Evolutionary conservation across 768 basidiomycete genomes (phyloP).

Genomic region (Cyathus striatus): DNA sequence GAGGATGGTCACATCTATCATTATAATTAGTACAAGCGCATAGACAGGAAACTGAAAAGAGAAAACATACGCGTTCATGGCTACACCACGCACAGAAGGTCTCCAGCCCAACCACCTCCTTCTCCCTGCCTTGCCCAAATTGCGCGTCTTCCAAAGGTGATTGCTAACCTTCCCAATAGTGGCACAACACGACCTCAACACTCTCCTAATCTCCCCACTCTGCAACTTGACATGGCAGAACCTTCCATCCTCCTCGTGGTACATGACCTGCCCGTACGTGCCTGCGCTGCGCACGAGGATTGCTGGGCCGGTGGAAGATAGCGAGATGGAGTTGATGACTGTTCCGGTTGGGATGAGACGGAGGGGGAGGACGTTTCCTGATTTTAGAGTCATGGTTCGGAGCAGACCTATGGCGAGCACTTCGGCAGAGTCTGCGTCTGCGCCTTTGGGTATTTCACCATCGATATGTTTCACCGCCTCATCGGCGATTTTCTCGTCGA

Average conservation of each 20-base stretch:
- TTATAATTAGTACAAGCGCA: conserved; percentile 1
- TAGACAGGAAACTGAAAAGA: conserved; percentile 3
- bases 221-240: conserved; percentile 84
- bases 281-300: conserved; percentile 90
- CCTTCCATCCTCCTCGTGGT: conserved; percentile 63
- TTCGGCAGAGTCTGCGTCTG: conserved; percentile 33
- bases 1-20: conserved; percentile 80
- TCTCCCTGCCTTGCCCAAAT: conserved; percentile 89
- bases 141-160: conserved; percentile 78
- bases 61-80: conserved; percentile 85
- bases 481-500: conserved; percentile 21
- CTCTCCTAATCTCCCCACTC: conserved; percentile 88
- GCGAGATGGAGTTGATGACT: conserved; percentile 80
- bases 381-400: conserved; percentile 76
- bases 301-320: conserved; percentile 70
- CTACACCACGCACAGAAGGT: conserved; percentile 89
- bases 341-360: conserved; percentile 91
- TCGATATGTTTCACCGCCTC: conserved; percentile 8
- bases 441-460: not conserved
- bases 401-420: conserved; percentile 81
- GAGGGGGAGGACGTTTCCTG: conserved; percentile 91
- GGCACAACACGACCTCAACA: conserved; percentile 77
- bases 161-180: conserved; percentile 94
- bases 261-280: conserved; percentile 74
- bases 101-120: conserved; percentile 80